Percentiles rank a stretch among this genome's conserved stretches.
phyloP scores from a whole-genome alignment of 176 grass and related monocot genomes.

The Carex littledalei region DNA sequence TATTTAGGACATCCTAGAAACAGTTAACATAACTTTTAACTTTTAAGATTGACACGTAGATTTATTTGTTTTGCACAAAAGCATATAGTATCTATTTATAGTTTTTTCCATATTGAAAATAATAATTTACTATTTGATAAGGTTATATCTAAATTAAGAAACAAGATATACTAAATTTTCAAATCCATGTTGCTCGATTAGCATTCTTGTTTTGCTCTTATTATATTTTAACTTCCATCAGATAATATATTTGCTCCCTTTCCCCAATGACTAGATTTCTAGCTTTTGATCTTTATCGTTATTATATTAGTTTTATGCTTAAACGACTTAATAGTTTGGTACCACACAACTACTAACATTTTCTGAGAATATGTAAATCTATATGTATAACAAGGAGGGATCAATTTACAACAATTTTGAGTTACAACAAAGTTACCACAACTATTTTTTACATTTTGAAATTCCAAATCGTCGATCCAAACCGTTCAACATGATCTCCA shows the following conservation, averaged over 20 bases:
- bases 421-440: no score
- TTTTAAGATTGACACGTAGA: background rate
- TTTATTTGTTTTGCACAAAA: background rate
- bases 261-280: no score
- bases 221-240: background rate
- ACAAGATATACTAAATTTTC: background rate
- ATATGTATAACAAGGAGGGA: no score
- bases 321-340: no score
- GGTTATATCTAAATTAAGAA: background rate
- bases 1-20: background rate
- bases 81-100: background rate
- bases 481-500: no score
- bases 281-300: no score
- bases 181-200: background rate
- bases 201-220: background rate
- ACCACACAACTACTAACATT: no score
- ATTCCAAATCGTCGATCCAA: no score
- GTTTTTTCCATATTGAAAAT: background rate
- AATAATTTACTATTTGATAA: background rate
- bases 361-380: no score
- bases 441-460: no score
- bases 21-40: background rate
- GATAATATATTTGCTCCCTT: background rate
- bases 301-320: no score
- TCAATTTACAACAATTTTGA: no score